Evolutionary conservation across 2,329 filamentous ascomycete genomes (phyloP).

Genomic region (Coniella vitis): DNA sequence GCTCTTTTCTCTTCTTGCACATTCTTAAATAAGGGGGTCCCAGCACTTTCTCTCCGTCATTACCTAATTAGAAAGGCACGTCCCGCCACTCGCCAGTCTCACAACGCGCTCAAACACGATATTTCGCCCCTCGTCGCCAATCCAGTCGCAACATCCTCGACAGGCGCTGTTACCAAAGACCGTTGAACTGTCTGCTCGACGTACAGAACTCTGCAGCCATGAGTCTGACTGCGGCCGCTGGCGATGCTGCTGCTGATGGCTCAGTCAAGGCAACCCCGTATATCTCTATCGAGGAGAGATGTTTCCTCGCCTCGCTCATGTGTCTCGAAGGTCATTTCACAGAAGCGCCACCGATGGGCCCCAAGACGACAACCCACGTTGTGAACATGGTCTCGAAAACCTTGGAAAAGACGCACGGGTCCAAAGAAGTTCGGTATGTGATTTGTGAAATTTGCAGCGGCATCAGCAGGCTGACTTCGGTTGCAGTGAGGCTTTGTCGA

Average conservation of each 20-base stretch:
- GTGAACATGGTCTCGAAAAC: slow-evolving; percentile 53
- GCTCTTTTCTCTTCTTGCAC: too few relatives aligned
- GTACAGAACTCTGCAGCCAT: not conserved
- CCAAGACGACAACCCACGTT: slow-evolving; percentile 47
- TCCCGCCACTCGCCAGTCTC: too few relatives aligned
- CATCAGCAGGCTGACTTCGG: not conserved
- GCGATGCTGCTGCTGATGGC: slow-evolving; percentile 17
- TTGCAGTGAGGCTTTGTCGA: slow-evolving; percentile 49
- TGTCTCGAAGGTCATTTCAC: slow-evolving; percentile 57
- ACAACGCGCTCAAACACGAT: not conserved
- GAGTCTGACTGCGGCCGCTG: slow-evolving; percentile 18
- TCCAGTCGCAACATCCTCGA: not conserved
- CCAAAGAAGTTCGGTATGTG: slow-evolving; percentile 51
- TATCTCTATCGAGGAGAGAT: slow-evolving; percentile 57
- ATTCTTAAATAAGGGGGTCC: too few relatives aligned
- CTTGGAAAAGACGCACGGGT: slow-evolving; percentile 56
- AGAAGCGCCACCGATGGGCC: slow-evolving; percentile 49
- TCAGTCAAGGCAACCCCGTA: slow-evolving; percentile 18
- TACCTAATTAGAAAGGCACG: too few relatives aligned
- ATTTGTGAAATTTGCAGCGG: not conserved
- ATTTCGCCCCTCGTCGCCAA: not conserved
- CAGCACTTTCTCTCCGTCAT: too few relatives aligned
- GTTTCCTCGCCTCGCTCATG: slow-evolving; percentile 53
- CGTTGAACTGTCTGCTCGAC: not conserved
- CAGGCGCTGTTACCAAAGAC: not conserved